A percentile compares a stretch with the other conserved stretches of the same genome.
Evolutionary conservation across 805 yeast species (phyloP).

Genomic region (Vanderwaltozyma tropicalis): DNA sequence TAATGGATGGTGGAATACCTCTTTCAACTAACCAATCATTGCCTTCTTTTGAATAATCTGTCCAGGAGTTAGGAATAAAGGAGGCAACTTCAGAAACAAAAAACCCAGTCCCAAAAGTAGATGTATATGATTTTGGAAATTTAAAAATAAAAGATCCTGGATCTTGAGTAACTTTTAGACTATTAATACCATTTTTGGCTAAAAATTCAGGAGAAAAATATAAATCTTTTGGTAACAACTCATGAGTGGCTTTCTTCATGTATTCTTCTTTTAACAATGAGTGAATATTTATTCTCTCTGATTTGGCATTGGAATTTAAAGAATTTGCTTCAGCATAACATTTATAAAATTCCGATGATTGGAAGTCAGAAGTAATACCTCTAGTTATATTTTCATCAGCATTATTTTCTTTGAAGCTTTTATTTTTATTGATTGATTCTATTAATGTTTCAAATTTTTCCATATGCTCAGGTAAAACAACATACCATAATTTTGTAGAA

Average conservation of each 20-base stretch:
- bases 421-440: slow-evolving; percentile 21
- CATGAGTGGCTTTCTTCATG: slow-evolving; percentile 10
- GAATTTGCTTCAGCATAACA: slow-evolving; percentile 35
- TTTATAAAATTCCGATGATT: slow-evolving; percentile 40
- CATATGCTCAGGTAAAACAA: slow-evolving; percentile 47
- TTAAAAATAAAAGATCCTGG: slow-evolving; percentile 54
- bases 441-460: slow-evolving; percentile 37
- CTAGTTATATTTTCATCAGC: background rate
- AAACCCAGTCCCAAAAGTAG: slow-evolving; percentile 45
- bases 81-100: slow-evolving; percentile 45
- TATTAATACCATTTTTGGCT: slow-evolving; percentile 38
- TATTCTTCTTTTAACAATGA: slow-evolving; percentile 1
- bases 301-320: background rate
- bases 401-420: slow-evolving; percentile 32
- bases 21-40: slow-evolving; percentile 43
- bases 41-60: slow-evolving; percentile 38
- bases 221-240: slow-evolving; percentile 7
- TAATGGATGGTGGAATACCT: slow-evolving; percentile 41
- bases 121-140: slow-evolving; percentile 45
- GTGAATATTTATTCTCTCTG: slow-evolving; percentile 4
- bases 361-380: slow-evolving; percentile 3
- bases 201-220: slow-evolving; percentile 43
- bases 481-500: slow-evolving; percentile 47
- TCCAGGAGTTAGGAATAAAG: slow-evolving; percentile 51
- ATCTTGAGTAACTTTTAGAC: slow-evolving; percentile 40